Evolutionary conservation across 371 early-diverging fungal species (phyloP).

Genomic region (Funneliformis caledonium): DNA sequence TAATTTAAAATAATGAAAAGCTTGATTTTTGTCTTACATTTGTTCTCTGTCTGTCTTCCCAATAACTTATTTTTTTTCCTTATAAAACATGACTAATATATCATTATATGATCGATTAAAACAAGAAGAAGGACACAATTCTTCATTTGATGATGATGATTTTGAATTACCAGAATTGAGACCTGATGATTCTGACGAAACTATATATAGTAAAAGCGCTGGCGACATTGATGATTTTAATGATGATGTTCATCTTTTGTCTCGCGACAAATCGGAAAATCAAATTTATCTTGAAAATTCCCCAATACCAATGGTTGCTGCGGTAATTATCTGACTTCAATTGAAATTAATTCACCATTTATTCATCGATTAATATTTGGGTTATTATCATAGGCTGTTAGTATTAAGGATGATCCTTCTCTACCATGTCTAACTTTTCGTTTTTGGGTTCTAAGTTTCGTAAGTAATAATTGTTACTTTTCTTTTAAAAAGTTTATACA

Average conservation of each 20-base stretch:
- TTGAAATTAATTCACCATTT: not conserved
- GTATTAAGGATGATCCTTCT: slow-evolving; percentile 59
- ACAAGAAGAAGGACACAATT: not conserved
- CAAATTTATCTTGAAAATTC: not conserved
- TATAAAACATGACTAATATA: not conserved
- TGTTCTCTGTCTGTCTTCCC: not conserved
- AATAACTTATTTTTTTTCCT: not conserved
- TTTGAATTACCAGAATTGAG: slow-evolving; percentile 9
- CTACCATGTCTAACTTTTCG: slow-evolving; percentile 79
- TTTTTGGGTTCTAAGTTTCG: slow-evolving; percentile 68
- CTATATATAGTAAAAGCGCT: not conserved
- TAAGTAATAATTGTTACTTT: not conserved
- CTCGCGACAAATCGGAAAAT: not conserved
- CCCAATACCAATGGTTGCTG: slow-evolving; percentile 28
- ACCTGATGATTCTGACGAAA: not conserved
- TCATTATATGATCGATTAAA: not conserved
- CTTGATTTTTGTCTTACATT: not conserved
- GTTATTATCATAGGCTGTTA: slow-evolving; percentile 24
- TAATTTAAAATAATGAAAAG: not conserved
- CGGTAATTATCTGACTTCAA: not conserved
- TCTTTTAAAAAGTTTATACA: too few relatives aligned
- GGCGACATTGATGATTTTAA: not conserved
- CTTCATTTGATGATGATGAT: not conserved
- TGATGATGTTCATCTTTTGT: slow-evolving; percentile 1
- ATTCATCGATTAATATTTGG: not conserved